Evolutionary conservation across 2,329 filamentous ascomycete species (phyloP), one percentile per base, ranked within the genome.

Genomic region (Atkinsonella hypoxylon): DNA sequence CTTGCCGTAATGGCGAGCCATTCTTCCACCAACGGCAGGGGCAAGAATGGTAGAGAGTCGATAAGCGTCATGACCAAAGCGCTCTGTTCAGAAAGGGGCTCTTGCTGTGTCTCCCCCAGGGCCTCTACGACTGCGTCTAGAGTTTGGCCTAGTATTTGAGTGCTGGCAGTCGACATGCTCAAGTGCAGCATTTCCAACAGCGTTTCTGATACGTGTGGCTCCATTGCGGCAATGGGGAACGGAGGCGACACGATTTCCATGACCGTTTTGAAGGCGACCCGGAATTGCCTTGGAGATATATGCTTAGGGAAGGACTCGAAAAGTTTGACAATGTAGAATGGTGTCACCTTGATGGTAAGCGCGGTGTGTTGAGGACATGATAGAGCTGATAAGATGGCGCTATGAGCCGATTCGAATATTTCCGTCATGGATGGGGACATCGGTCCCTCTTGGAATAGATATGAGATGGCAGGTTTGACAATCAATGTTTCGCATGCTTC

Each of bases 401-500:
- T 87, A 67, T 96, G 90, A 0, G 89, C 88, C 1, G 90, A 82
- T 66, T 96, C 90, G 59, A 94, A 95, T n/a, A 94, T 67, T 49
- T 77, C 71, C 18, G 74, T 63, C 58, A 75, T 73, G 1, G 70
- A 70, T 4, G 70, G 66, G 3, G 74, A 69, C 47, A 71, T 67
- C 1, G 68, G 63, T 0, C 67, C 69, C 4, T 67, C 59, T 42
- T 72, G 67, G 0, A 72, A 69, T 3, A 96, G 78, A 62, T 95
- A 93, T 1, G 84, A 78, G 5, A 81, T 78, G 7, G 89, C 85
- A 1, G 87, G 83, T 34, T 82, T 77, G 48, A 95, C 72, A 15
- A 95, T 77, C 2, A 95, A 72, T 2, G 79, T 73, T 58, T 94
- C 87, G 59, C 82, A 88, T 2, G 79, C 76, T 3, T 75, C 69